phyloP scores from a whole-genome alignment of 2,329 filamentous ascomycete genomes.

The Elsinoe australis region DNA sequence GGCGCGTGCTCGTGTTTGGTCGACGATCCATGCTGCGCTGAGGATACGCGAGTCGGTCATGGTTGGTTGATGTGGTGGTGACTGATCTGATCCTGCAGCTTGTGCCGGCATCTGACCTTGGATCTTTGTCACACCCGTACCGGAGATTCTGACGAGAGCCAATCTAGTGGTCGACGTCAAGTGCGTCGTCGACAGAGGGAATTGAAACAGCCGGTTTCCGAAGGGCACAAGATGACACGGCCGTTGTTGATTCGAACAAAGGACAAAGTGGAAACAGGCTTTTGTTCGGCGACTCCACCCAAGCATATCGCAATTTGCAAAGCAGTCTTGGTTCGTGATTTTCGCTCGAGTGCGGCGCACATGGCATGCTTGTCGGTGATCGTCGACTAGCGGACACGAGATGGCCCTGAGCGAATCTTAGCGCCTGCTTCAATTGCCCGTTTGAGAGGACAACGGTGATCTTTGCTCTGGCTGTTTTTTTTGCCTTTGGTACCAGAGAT shows the following conservation, averaged over 20 bases:
- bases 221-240: not conserved
- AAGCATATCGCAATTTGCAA: constrained; percentile 3
- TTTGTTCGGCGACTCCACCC: constrained; percentile 4
- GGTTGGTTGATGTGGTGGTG: not conserved
- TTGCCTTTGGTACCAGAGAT: not conserved
- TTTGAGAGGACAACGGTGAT: constrained; percentile 5
- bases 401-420: not conserved
- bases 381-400: constrained; percentile 1
- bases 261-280: not conserved
- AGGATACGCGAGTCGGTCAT: constrained; percentile 7
- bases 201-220: constrained; percentile 5
- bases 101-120: not conserved
- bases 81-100: not conserved
- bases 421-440: not conserved
- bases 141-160: not conserved
- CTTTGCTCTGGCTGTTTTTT: not conserved
- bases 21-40: constrained; percentile 1
- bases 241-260: not conserved
- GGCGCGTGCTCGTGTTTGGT: not conserved
- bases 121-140: not conserved
- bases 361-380: constrained; percentile 4
- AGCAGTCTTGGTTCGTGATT: not conserved
- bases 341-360: not conserved
- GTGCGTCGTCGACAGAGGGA: not conserved
- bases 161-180: not conserved